Base-by-base conservation (phyloP, 148 eudicot genomes). In the Chenopodium album region DNA sequence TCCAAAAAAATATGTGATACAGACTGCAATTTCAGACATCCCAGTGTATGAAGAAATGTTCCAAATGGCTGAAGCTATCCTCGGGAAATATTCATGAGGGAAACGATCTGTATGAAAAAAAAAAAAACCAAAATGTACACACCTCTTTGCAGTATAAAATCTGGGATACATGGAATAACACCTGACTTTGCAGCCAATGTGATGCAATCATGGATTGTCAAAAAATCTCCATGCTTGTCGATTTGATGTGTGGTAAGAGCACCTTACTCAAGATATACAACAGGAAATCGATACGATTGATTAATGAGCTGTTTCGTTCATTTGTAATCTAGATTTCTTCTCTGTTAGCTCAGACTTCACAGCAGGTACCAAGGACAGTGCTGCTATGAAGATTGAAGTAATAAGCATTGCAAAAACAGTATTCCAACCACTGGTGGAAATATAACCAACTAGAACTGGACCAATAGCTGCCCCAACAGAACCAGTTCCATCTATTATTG, bases 391-490 rank as follows among this genome's bases (percentile, higher is more conserved):
- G 56, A 92, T 76, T 4, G 97, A 93, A 77, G 88, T 82, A 28
- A 91, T 90, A 79, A 96, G 97, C 97, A 96, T 89, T 9, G 86
- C 81, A 85, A 96, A 96, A 41, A 96, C 98, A 59, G 88, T 87
- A 80, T 96, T 94, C 98, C 99, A 96, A 68, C 98, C 98, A 79
- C 88, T 90, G 1, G 93, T 89, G 1, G 98, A 96, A 66, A 94
- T 90, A 85, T 94, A 94, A 64, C 99, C 99, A 9, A 95, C 97
- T 77, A 96, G 78, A 79, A 95, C 89, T 19, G 99, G 99, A n/a
- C 99, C 99, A n/a, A 96, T 81, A 66, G 99, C 99, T 8, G 95
- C 99, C 77, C 99, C 99, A 68, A 94, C 89, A 71, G 98, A 94
- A 56, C 99, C 95, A 16, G 99, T 96, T 0, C 95, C 98, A 84